A percentile compares a stretch with the other conserved stretches of the same genome.
Conservation (phyloP, 768 basidiomycete genomes). For the Asterophora lycoperdoides region DNA sequence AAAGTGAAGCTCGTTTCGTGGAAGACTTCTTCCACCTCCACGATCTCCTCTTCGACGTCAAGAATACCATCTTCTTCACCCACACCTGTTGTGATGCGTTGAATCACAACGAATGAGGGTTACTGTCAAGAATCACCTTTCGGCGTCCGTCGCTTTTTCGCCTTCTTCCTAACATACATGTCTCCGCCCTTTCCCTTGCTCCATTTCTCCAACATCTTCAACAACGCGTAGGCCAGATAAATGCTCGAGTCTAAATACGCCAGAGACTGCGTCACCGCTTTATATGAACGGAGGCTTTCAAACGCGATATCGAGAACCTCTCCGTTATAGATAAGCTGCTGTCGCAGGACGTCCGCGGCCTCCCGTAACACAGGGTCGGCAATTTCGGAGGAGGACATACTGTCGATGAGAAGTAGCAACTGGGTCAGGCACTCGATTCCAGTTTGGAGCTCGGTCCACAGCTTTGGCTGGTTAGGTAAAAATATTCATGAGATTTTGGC, state of each 20-base stretch:
- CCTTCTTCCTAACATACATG: slow-evolving; percentile 71
- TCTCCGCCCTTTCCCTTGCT: slow-evolving; percentile 65
- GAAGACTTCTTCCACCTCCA: slow-evolving; percentile 59
- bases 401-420: slow-evolving; percentile 82
- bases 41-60: slow-evolving; percentile 64
- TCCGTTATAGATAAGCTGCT: slow-evolving; percentile 93
- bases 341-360: slow-evolving; percentile 75
- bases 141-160: slow-evolving; percentile 47
- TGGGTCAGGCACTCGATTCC: slow-evolving; percentile 94
- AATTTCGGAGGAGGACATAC: slow-evolving; percentile 59
- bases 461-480: slow-evolving; percentile 66
- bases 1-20: slow-evolving; percentile 90
- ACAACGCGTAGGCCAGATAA: slow-evolving; percentile 76
- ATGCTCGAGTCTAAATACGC: slow-evolving; percentile 87
- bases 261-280: slow-evolving; percentile 70
- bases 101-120: not conserved
- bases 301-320: slow-evolving; percentile 88
- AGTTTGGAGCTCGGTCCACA: slow-evolving; percentile 92
- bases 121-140: slow-evolving; percentile 31
- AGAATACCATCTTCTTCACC: slow-evolving; percentile 61
- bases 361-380: slow-evolving; percentile 53
- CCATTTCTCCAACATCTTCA: slow-evolving; percentile 88
- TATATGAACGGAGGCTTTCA: slow-evolving; percentile 73
- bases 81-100: slow-evolving; percentile 11
- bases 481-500: slow-evolving; percentile 1